phyloP scores from a whole-genome alignment of 2,329 filamentous ascomycete species.

The Alternaria infectoria region DNA sequence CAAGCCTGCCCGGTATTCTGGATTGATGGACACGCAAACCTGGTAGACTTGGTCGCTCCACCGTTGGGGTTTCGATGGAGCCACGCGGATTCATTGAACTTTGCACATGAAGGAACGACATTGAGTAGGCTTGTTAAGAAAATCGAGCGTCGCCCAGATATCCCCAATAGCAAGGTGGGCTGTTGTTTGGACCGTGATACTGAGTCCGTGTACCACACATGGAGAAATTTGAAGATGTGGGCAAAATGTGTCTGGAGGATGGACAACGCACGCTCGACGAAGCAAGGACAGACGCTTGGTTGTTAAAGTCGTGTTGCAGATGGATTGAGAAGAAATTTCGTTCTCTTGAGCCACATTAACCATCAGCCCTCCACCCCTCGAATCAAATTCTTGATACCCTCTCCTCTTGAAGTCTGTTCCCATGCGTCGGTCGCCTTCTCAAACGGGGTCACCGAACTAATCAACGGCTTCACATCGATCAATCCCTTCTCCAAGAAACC shows the following conservation, averaged over 20 bases:
- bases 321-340: neutral
- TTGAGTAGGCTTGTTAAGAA: neutral
- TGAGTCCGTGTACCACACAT: neutral
- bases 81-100: neutral
- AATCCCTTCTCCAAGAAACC: conserved; percentile 27
- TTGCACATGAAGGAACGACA: too few species aligned
- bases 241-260: neutral
- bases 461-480: conserved; percentile 35
- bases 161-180: too few species aligned
- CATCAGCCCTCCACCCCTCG: conserved; percentile 30
- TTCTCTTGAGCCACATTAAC: neutral
- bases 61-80: neutral
- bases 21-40: neutral
- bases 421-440: conserved; percentile 39
- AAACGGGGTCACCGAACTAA: conserved; percentile 39
- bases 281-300: neutral
- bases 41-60: neutral
- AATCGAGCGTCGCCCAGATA: neutral
- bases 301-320: neutral
- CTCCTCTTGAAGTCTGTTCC: conserved; percentile 39
- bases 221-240: neutral
- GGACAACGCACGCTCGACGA: too few species aligned
- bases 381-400: conserved; percentile 46
- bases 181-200: neutral
- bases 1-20: neutral